Evolutionary conservation across 805 yeast genomes (phyloP), one percentile per base, ranked within the genome.

Genomic region (Suhomyces emberorum): DNA sequence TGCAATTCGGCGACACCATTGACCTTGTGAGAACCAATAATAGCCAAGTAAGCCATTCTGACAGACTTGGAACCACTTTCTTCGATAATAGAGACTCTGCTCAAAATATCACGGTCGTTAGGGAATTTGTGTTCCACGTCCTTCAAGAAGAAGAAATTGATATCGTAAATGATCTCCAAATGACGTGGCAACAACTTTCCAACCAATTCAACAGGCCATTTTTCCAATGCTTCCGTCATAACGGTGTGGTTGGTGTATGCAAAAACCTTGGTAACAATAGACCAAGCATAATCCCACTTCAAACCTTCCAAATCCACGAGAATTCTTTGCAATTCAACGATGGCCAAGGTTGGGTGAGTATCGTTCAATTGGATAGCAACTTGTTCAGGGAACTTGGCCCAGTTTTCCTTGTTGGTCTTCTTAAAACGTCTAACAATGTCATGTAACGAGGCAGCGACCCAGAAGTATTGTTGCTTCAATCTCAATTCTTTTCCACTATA

Each of bases 1-100:
- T 88, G 97, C 53, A 88, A 70, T 62, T 88, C 97, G 12, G 97
- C 97, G 41, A 88, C 97, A 63, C 97, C 97, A 56, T 88, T 88
- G 37, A 88, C 96, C 59, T 79, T 84, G 62, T 89, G 96, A 7
- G 95, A 84, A 12, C 96, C 97, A 53, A 88, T 76, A 48, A 88
- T 81, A 15, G 97, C 97, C 56, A 88, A 73, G 56, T 70, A 79
- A 2, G 97, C 96, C 97, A 88, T 88, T 61, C 95, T 77, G 36
- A 88, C 86, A 46, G 83, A 85, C 67, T 87, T 88, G 40, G 87
- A 85, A 30, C 66, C 63, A 14, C 81, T 71, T 60, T 88, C 97
- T 61, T 88, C 96, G 55, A 88, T 83, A 42, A 89, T 70, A 3
- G 96, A 87, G 18, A 89, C 95, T 35, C 83, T 70, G 11, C 74